Evolutionary conservation across 2,329 filamentous ascomycete species (phyloP), one percentile per base, ranked within the genome.

Genomic region (Harringtonia lauricola): DNA sequence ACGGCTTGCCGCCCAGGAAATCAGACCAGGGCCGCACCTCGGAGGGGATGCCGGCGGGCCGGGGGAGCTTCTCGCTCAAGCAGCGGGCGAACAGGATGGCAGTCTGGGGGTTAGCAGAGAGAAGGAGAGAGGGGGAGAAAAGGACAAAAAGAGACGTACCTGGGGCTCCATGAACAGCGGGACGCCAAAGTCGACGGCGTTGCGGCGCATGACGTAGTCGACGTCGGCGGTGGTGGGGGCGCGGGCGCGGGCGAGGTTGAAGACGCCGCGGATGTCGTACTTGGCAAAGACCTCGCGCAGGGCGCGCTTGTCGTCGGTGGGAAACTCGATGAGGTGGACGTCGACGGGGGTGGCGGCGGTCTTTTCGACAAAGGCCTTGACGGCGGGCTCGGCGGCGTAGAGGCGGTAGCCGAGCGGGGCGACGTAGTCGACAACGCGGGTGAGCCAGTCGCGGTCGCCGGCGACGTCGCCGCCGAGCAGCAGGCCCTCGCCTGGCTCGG

Each of bases 141-240:
- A 37, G 22, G 19, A 2, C 15, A 15, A 34, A 19, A 35, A 43
- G 44, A 52, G 8, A 63, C 78, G 69, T 71, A 94, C 88, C 82
- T 92, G 90, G 43, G 89, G 87, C 71, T 96, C 90, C 89, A 95
- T 95, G 65, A 98, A 96, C 45, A 98, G 72, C 39, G 92, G 92
- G 28, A 96, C 88, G 55, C 90, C 90, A 63, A 98, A 98, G 68
- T 98, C 92, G 45, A 98, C 92, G 24, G 92, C 92, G 60, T 98
- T 98, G 61, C 92, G 80, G 58, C 92, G 80, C 90, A 96, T 96
- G 45, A 98, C 88, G 58, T 98, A 98, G 70, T 98, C 89, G 58
- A 94, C 86, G 60, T 98, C 92, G 49, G 85, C 70, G 48, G 86
- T 72, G 31, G 84, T 90, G 72, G 86, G 89, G 48, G 81, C 92